A percentile compares a stretch with the other conserved stretches of the same genome.
These are phyloP conservation scores for Coprinopsis sp. DNA, from an alignment of 768 basidiomycete genomes.

Conservation along the genomic window DNA sequence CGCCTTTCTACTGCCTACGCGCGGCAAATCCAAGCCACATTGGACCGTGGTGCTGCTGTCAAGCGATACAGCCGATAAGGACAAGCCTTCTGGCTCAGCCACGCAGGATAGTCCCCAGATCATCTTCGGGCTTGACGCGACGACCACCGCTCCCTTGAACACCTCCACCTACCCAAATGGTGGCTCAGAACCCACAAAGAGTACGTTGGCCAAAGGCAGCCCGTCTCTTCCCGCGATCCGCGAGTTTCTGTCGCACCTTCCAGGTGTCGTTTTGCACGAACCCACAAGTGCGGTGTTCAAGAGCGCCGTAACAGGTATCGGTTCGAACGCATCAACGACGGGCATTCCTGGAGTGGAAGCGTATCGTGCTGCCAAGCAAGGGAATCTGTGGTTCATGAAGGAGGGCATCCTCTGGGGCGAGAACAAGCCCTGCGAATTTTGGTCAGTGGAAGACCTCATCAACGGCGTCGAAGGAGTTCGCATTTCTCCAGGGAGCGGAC, in stretches of 20 bases:
- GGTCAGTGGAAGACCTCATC: slow-evolving; percentile 57
- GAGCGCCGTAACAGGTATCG: slow-evolving; percentile 39
- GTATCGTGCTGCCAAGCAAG: slow-evolving; percentile 66
- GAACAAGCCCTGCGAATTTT: slow-evolving; percentile 74
- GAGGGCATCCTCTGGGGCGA: slow-evolving; percentile 71
- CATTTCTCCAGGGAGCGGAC: slow-evolving; percentile 58
- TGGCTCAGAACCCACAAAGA: slow-evolving; percentile 10
- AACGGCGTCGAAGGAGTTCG: slow-evolving; percentile 45
- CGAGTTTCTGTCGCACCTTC: slow-evolving; percentile 47
- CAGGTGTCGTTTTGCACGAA: slow-evolving; percentile 29
- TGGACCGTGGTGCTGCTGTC: slow-evolving; percentile 69
- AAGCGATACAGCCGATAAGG: slow-evolving; percentile 46
- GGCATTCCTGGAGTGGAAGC: slow-evolving; percentile 64
- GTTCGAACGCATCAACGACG: slow-evolving; percentile 31
- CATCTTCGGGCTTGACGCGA: slow-evolving; percentile 69
- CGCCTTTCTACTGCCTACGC: slow-evolving; percentile 69
- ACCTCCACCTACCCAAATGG: slow-evolving; percentile 31
- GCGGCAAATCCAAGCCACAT: slow-evolving; percentile 66
- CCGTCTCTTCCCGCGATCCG: slow-evolving; percentile 47
- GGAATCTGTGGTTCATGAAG: slow-evolving; percentile 67
- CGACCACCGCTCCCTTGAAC: slow-evolving; percentile 39
- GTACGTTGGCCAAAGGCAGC: slow-evolving; percentile 44
- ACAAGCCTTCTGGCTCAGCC: slow-evolving; percentile 28
- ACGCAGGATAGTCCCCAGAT: slow-evolving; percentile 45
- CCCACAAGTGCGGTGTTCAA: slow-evolving; percentile 52